Evolutionary conservation across 106 monocot species (phyloP).

Genomic region (Acanthochlamys bracteata): DNA sequence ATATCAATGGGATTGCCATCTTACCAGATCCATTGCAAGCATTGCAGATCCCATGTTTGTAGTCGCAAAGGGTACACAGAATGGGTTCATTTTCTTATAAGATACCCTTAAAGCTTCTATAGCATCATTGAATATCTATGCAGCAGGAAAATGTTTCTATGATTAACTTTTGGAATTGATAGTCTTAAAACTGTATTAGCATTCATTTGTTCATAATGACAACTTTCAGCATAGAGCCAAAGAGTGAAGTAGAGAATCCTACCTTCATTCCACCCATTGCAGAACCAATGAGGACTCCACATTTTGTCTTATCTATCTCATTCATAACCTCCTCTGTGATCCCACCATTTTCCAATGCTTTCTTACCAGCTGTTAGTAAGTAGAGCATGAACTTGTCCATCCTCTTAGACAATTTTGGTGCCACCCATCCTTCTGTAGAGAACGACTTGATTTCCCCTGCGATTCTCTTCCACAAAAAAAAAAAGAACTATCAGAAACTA

Average conservation of each 20-base stretch:
- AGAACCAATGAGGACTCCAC: slow-evolving; percentile 75
- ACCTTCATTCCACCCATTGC: slow-evolving; percentile 90
- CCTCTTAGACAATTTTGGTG: slow-evolving; percentile 58
- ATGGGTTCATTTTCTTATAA: slow-evolving; percentile 81
- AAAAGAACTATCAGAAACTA: slow-evolving; percentile 2
- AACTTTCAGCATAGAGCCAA: too few relatives aligned
- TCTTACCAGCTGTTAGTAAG: slow-evolving; percentile 69
- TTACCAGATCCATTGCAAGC: slow-evolving; percentile 82
- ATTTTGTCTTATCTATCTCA: slow-evolving; percentile 55
- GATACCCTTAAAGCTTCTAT: slow-evolving; percentile 76
- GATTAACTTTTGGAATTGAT: too few relatives aligned
- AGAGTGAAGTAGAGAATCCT: too few relatives aligned
- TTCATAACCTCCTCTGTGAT: slow-evolving; percentile 52
- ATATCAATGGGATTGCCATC: neutral
- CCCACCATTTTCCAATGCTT: slow-evolving; percentile 60
- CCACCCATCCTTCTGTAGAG: slow-evolving; percentile 70
- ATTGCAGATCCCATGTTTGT: slow-evolving; percentile 88
- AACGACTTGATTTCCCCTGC: slow-evolving; percentile 79
- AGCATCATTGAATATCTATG: slow-evolving; percentile 72
- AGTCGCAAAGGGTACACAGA: slow-evolving; percentile 82
- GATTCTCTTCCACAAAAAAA: slow-evolving; percentile 55
- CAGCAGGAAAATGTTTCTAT: too few relatives aligned
- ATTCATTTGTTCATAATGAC: too few relatives aligned
- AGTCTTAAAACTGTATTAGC: too few relatives aligned
- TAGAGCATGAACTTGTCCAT: slow-evolving; percentile 90